These are phyloP conservation scores for Wolfiporia cocos DNA, from an alignment of 1,284 basidiomycete genomes.

Conservation along the genomic window DNA sequence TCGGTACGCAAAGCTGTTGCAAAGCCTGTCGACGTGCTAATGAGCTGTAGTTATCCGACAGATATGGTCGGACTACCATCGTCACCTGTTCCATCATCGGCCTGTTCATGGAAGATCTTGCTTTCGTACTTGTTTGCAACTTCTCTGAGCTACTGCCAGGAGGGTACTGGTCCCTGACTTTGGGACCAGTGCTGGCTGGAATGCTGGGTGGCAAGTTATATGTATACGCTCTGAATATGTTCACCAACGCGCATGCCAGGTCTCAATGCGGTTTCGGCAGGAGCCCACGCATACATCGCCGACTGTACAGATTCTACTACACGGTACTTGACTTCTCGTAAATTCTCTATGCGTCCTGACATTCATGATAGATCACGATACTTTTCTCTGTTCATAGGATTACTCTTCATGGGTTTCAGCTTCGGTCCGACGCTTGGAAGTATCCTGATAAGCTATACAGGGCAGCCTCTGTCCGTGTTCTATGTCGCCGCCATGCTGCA, in stretches of 20 bases:
- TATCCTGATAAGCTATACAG: conserved; percentile 54
- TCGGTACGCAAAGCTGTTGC: conserved; percentile 38
- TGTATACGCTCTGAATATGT: conserved; percentile 12
- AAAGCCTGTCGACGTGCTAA: neutral
- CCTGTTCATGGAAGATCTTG: conserved; percentile 57
- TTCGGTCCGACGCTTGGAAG: conserved; percentile 71
- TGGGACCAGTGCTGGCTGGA: conserved; percentile 74
- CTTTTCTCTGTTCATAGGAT: conserved; percentile 58
- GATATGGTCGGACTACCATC: conserved; percentile 66
- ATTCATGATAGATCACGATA: conserved; percentile 38
- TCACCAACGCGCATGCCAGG: too few relatives aligned
- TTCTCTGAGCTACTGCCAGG: conserved; percentile 63
- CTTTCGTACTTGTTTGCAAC: conserved; percentile 60
- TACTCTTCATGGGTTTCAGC: conserved; percentile 61
- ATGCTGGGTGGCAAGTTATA: conserved; percentile 75
- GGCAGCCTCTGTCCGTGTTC: conserved; percentile 62
- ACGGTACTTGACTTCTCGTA: conserved; percentile 33
- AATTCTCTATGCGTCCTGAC: neutral
- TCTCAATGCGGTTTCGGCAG: conserved; percentile 35
- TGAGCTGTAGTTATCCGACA: conserved; percentile 62
- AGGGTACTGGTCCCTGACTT: conserved; percentile 78
- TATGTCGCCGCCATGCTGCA: conserved; percentile 53
- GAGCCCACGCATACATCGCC: conserved; percentile 55
- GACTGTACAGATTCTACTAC: conserved; percentile 46
- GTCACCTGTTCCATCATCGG: conserved; percentile 62